phyloP scores from a whole-genome alignment of 495 filamentous ascomycete species.

The Xylaria palmicola region DNA sequence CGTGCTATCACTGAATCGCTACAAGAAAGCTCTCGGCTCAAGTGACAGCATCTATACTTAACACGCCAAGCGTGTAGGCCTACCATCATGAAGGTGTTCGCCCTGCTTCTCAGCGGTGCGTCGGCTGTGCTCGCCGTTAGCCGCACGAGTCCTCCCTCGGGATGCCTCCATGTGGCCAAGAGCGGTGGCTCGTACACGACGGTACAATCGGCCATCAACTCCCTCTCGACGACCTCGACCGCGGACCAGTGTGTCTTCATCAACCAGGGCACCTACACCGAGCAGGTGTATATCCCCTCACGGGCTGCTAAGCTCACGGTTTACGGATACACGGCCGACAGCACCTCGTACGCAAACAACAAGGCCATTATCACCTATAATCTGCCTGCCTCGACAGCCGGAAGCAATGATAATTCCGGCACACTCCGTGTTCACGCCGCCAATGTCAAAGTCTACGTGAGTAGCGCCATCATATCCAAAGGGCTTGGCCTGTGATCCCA shows the following conservation, averaged over 20 bases:
- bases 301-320: slow-evolving; percentile 54
- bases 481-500: background rate
- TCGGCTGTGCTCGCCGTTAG: slow-evolving; percentile 36
- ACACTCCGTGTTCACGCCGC: slow-evolving; percentile 55
- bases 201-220: slow-evolving; percentile 57
- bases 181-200: slow-evolving; percentile 44
- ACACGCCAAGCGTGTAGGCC: background rate
- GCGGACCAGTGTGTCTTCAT: slow-evolving; percentile 61
- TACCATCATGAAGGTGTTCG: slow-evolving; percentile 17
- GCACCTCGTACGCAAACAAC: slow-evolving; percentile 53
- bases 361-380: slow-evolving; percentile 57
- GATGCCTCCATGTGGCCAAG: slow-evolving; percentile 52
- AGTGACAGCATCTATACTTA: background rate
- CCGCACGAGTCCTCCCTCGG: slow-evolving; percentile 50
- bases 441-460: slow-evolving; percentile 53
- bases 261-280: slow-evolving; percentile 54
- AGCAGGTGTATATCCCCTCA: slow-evolving; percentile 57
- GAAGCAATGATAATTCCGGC: slow-evolving; percentile 47
- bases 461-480: background rate
- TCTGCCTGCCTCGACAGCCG: slow-evolving; percentile 42
- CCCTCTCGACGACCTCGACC: slow-evolving; percentile 46
- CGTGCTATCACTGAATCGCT: too few species aligned
- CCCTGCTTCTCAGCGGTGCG: slow-evolving; percentile 18
- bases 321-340: slow-evolving; percentile 62
- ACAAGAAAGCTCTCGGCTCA: background rate